These are phyloP conservation scores for Penicillium antarcticum DNA, from an alignment of 495 filamentous ascomycete species.

Conservation along the genomic window DNA sequence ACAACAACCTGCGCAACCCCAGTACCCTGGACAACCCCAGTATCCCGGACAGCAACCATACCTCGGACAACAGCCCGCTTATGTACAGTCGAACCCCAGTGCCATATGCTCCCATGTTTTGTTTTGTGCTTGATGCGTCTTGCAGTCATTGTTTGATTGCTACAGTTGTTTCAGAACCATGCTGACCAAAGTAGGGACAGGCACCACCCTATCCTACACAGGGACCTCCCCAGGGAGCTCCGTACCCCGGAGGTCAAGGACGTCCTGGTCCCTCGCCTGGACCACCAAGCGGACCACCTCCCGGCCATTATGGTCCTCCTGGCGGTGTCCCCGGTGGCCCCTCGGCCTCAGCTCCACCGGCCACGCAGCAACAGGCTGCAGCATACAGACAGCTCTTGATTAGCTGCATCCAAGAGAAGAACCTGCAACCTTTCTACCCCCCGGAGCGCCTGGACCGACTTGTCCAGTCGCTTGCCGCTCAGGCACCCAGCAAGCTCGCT, in stretches of 20 bases:
- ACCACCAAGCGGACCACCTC: slow-evolving; percentile 8
- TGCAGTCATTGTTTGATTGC: background rate
- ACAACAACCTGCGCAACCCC: slow-evolving; percentile 12
- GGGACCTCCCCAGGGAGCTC: slow-evolving; percentile 31
- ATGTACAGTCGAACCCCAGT: slow-evolving; percentile 27
- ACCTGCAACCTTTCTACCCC: slow-evolving; percentile 54
- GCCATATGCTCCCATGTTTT: background rate
- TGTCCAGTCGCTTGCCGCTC: slow-evolving; percentile 34
- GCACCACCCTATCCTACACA: slow-evolving; percentile 29
- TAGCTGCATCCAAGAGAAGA: slow-evolving; percentile 54
- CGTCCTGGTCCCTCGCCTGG: slow-evolving; percentile 31
- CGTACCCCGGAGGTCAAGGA: slow-evolving; percentile 28
- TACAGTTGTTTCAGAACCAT: background rate
- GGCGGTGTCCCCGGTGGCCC: slow-evolving; percentile 23
- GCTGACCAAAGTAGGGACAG: slow-evolving; percentile 23
- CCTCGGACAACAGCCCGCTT: slow-evolving; percentile 26
- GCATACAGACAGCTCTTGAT: slow-evolving; percentile 54
- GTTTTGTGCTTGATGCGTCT: slow-evolving; percentile 9
- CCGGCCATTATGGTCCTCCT: slow-evolving; percentile 16
- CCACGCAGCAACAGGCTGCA: slow-evolving; percentile 45
- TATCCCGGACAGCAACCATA: slow-evolving; percentile 20
- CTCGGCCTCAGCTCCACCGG: slow-evolving; percentile 26
- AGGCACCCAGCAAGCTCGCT: slow-evolving; percentile 48
- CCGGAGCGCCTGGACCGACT: slow-evolving; percentile 38
- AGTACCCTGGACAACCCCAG: slow-evolving; percentile 14